Evolutionary conservation across 108 stramenopile species (phyloP).

Genomic region (Cyclotella atomus): DNA sequence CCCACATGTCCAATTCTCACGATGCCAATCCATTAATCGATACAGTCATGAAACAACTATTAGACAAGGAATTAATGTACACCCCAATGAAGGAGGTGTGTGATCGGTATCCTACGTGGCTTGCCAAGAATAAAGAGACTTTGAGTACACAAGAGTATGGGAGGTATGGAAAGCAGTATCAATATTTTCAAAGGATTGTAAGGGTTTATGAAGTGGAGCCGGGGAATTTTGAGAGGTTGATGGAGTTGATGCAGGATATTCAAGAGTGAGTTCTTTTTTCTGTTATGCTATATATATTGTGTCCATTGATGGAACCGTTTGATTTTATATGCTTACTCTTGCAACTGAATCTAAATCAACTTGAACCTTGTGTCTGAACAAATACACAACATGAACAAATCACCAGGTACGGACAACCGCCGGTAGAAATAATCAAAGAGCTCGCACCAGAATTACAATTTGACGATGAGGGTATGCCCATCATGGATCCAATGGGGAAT

Average conservation of each 20-base stretch:
- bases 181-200: constrained; percentile 90
- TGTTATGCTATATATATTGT: neutral
- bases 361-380: too few species aligned
- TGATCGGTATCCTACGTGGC: constrained; percentile 89
- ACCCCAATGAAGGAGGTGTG: constrained; percentile 92
- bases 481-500: constrained; percentile 57
- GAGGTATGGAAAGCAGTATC: constrained; percentile 80
- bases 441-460: constrained; percentile 97
- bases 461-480: constrained; percentile 94
- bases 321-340: constrained; percentile 3
- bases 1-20: neutral
- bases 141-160: constrained; percentile 66
- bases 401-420: constrained; percentile 93
- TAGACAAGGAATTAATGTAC: constrained; percentile 97
- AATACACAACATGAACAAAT: too few species aligned
- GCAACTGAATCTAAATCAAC: too few species aligned
- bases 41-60: constrained; percentile 93
- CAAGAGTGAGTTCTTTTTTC: constrained; percentile 66
- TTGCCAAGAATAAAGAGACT: constrained; percentile 68
- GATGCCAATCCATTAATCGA: constrained; percentile 57
- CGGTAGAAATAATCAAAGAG: constrained; percentile 93
- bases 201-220: constrained; percentile 93
- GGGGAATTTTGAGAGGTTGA: constrained; percentile 82
- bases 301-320: too few species aligned
- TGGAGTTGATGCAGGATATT: constrained; percentile 92